These are phyloP conservation scores for Cubamyces sp. DNA, from an alignment of 768 basidiomycete genomes.

Conservation along the genomic window DNA sequence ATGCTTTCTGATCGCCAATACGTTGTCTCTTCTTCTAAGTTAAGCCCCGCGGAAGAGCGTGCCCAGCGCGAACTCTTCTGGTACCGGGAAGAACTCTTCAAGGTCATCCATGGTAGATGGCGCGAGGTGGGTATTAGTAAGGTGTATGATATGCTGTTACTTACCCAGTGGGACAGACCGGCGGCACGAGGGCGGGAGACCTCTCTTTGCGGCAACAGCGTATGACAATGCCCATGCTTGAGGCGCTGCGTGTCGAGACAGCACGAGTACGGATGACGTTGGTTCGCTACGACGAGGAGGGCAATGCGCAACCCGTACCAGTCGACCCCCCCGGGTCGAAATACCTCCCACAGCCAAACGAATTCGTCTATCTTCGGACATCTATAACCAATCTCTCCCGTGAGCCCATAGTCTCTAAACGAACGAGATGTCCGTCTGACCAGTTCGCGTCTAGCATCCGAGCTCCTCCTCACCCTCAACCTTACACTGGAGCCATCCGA, in stretches of 20 bases:
- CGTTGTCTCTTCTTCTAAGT: constrained; percentile 74
- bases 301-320: constrained; percentile 20
- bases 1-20: constrained; percentile 89
- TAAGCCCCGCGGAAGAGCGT: constrained; percentile 61
- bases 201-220: constrained; percentile 79
- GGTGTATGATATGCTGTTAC: neutral
- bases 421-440: neutral
- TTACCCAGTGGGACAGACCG: constrained; percentile 54
- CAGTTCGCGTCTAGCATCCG: constrained; percentile 44
- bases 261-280: constrained; percentile 63
- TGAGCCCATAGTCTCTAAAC: constrained; percentile 41
- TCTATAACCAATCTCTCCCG: constrained; percentile 68
- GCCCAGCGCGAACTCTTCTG: constrained; percentile 87
- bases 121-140: constrained; percentile 64
- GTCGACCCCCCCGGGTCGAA: constrained; percentile 43
- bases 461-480: constrained; percentile 57
- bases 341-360: constrained; percentile 57
- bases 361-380: constrained; percentile 63
- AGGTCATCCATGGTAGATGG: constrained; percentile 73
- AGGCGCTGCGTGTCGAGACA: constrained; percentile 70
- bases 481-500: constrained; percentile 60
- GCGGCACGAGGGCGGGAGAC: constrained; percentile 74
- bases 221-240: constrained; percentile 79
- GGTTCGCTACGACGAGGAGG: constrained; percentile 34
- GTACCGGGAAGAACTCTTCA: constrained; percentile 91